A percentile compares a stretch with the other conserved stretches of the same genome.
These are phyloP conservation scores for Gynostemma pentaphyllum DNA, from an alignment of 306 rosid species.

Conservation along the genomic window DNA sequence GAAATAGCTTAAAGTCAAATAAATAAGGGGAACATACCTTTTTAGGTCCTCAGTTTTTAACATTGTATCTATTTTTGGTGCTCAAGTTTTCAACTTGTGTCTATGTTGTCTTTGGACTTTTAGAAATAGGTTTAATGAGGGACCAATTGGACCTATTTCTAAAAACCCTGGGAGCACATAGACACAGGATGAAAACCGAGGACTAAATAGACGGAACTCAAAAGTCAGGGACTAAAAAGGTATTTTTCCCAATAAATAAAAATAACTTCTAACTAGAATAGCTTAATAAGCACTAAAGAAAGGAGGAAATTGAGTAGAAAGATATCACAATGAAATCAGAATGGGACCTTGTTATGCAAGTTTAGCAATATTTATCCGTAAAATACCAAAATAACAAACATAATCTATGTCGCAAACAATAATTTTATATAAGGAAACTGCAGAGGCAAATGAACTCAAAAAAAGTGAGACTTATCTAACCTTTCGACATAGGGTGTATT, in stretches of 20 bases:
- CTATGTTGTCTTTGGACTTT: no score
- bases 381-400: neutral
- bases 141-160: no score
- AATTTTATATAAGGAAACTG: neutral
- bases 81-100: no score
- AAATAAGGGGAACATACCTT: no score
- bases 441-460: neutral
- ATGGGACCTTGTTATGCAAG: neutral
- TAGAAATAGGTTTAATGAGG: no score
- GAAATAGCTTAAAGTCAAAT: neutral
- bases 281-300: neutral
- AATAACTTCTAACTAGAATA: neutral
- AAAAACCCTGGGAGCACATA: no score
- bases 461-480: constrained; percentile 21
- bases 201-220: no score
- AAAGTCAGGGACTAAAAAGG: no score
- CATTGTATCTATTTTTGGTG: no score
- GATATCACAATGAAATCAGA: neutral
- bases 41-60: no score
- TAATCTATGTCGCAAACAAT: neutral
- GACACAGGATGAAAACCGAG: no score
- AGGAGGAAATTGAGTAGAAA: neutral
- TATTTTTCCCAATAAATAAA: no score
- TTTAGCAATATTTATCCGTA: neutral
- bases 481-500: constrained; percentile 61